phyloP scores from a whole-genome alignment of 1,284 basidiomycete genomes.

The Pterulicium gracile region DNA sequence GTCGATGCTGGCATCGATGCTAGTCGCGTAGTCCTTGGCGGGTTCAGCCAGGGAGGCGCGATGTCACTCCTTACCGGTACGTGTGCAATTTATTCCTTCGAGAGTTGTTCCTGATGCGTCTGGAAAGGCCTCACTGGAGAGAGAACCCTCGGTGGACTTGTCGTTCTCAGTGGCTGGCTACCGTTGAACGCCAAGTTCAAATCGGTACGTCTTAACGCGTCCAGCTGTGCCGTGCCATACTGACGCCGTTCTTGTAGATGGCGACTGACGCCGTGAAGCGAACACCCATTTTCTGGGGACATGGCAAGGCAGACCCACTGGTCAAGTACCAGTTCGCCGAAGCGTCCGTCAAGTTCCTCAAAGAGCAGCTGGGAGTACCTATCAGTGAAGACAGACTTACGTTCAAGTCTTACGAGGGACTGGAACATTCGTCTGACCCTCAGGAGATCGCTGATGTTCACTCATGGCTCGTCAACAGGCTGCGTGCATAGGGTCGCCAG shows the following conservation, averaged over 20 bases:
- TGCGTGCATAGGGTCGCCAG: neutral
- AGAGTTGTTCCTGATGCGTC: neutral
- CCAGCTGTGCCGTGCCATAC: neutral
- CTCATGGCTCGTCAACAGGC: neutral
- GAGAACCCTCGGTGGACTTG: slow-evolving; percentile 33
- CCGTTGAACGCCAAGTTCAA: slow-evolving; percentile 31
- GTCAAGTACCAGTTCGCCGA: slow-evolving; percentile 24
- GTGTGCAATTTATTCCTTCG: neutral
- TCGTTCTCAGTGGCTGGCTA: slow-evolving; percentile 33
- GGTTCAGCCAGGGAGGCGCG: slow-evolving; percentile 45
- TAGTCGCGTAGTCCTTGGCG: slow-evolving; percentile 30
- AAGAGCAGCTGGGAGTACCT: slow-evolving; percentile 16
- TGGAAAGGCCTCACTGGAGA: slow-evolving; percentile 26
- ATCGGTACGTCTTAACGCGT: slow-evolving; percentile 22
- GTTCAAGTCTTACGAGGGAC: neutral
- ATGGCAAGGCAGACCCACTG: slow-evolving; percentile 36
- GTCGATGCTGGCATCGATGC: slow-evolving; percentile 32
- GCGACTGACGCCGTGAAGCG: slow-evolving; percentile 20
- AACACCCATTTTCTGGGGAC: slow-evolving; percentile 42
- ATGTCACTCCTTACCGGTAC: slow-evolving; percentile 29
- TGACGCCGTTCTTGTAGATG: slow-evolving; percentile 15
- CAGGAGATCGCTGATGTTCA: neutral
- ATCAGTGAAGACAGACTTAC: neutral
- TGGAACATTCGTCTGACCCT: neutral
- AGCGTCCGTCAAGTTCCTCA: slow-evolving; percentile 24